phyloP scores from a whole-genome alignment of 768 basidiomycete genomes.

The Boletus reticulatus region DNA sequence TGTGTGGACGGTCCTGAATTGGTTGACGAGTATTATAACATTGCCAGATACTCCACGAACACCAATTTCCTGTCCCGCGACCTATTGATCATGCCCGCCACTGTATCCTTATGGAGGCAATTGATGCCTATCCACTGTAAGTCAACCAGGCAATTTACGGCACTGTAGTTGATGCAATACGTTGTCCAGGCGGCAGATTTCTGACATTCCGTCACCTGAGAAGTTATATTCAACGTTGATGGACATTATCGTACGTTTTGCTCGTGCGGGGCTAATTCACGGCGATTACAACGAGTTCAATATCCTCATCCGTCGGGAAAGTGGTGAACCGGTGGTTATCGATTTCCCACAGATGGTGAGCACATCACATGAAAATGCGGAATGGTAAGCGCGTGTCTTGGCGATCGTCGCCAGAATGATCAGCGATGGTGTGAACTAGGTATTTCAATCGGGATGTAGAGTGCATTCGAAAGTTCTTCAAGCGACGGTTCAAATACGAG shows the following conservation, averaged over 20 bases:
- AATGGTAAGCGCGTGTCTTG: constrained; percentile 60
- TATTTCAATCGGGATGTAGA: constrained; percentile 99
- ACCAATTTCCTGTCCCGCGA: constrained; percentile 88
- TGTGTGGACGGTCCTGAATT: background rate
- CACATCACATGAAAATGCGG: constrained; percentile 94
- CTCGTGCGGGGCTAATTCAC: constrained; percentile 92
- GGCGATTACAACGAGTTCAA: constrained; percentile 99
- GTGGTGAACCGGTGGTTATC: constrained; percentile 82
- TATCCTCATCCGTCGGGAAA: constrained; percentile 82
- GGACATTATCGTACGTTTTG: constrained; percentile 95
- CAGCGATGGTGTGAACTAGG: constrained; percentile 44
- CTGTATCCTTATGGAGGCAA: constrained; percentile 93
- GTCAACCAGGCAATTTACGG: constrained; percentile 20
- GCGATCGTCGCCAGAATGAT: constrained; percentile 9
- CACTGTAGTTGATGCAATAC: background rate
- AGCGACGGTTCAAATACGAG: constrained; percentile 88
- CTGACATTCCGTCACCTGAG: constrained; percentile 80
- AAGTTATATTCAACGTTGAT: constrained; percentile 89
- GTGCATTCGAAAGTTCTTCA: constrained; percentile 93
- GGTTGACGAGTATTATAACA: background rate
- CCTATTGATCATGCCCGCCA: constrained; percentile 96
- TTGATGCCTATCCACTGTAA: constrained; percentile 93
- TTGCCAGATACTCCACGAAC: constrained; percentile 80
- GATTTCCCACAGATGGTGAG: constrained; percentile 99
- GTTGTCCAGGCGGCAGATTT: constrained; percentile 73